These are phyloP conservation scores for Russula lepida DNA, from an alignment of 768 basidiomycete species.

Conservation along the genomic window DNA sequence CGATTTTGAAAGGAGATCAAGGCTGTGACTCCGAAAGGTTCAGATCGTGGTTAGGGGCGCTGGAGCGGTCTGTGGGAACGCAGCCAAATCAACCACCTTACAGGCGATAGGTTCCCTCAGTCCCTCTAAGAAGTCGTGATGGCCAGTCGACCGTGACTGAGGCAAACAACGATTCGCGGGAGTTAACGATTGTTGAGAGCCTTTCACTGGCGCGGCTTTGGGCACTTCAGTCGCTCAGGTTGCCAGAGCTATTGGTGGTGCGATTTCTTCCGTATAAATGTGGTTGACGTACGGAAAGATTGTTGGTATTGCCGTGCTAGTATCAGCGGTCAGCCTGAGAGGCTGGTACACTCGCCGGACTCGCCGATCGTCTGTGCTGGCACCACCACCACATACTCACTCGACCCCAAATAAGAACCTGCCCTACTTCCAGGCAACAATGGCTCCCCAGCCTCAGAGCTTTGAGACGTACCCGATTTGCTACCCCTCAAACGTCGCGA, in stretches of 20 bases:
- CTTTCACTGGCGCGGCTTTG: slow-evolving; percentile 5
- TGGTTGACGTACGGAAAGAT: not conserved
- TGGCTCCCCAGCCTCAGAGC: not conserved
- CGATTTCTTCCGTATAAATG: not conserved
- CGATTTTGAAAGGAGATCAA: too few relatives aligned
- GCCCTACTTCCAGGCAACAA: not conserved
- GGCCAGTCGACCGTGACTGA: not conserved
- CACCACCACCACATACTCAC: not conserved
- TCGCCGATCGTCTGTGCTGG: not conserved
- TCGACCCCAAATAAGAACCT: not conserved
- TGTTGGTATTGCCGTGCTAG: not conserved
- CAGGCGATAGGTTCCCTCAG: too few relatives aligned
- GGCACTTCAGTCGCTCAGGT: not conserved
- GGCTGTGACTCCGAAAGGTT: too few relatives aligned
- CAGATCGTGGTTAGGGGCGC: too few relatives aligned
- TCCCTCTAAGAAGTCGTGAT: not conserved
- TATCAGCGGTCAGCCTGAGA: not conserved
- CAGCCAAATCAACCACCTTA: too few relatives aligned
- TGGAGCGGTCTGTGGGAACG: too few relatives aligned
- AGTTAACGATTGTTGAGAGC: not conserved
- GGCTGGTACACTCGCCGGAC: not conserved
- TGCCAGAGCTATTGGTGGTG: not conserved
- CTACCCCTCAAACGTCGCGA: not conserved
- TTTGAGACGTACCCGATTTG: not conserved
- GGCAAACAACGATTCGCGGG: not conserved